These are phyloP conservation scores for Kodamaea nitidulidarum DNA, from an alignment of 805 yeast species.

Conservation along the genomic window DNA sequence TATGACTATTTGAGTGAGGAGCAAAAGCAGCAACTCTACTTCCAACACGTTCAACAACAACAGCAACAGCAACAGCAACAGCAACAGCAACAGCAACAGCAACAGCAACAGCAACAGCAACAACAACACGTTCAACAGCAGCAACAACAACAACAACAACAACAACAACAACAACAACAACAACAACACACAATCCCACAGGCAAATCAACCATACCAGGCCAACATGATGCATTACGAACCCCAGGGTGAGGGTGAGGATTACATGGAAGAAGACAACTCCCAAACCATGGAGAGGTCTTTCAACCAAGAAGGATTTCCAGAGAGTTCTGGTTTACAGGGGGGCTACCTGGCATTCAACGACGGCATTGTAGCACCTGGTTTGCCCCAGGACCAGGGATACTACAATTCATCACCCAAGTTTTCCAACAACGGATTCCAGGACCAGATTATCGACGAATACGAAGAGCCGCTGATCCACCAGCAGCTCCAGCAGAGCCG, in stretches of 20 bases:
- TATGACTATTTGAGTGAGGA: slow-evolving; percentile 28
- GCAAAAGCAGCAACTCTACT: slow-evolving; percentile 28
- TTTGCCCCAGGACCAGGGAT: slow-evolving; percentile 5
- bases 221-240: slow-evolving; percentile 9
- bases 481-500: slow-evolving; percentile 8
- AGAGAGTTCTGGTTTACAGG: background rate
- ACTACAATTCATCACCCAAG: slow-evolving; percentile 12
- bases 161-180: slow-evolving; percentile 12
- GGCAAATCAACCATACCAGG: slow-evolving; percentile 13
- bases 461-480: slow-evolving; percentile 9
- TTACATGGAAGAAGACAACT: slow-evolving; percentile 40
- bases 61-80: slow-evolving; percentile 13
- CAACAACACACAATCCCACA: background rate
- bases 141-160: slow-evolving; percentile 21
- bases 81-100: slow-evolving; percentile 9
- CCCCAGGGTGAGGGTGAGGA: slow-evolving; percentile 23
- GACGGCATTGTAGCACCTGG: slow-evolving; percentile 7
- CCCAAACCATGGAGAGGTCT: slow-evolving; percentile 15
- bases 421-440: slow-evolving; percentile 12
- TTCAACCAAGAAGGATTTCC: slow-evolving; percentile 5
- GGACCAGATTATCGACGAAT: slow-evolving; percentile 11
- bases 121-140: slow-evolving; percentile 14
- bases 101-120: slow-evolving; percentile 10
- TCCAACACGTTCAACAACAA: slow-evolving; percentile 21
- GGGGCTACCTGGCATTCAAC: slow-evolving; percentile 8